Conservation (phyloP, 1,139 yeast species). For the Pneumocystis jirovecii region DNA sequence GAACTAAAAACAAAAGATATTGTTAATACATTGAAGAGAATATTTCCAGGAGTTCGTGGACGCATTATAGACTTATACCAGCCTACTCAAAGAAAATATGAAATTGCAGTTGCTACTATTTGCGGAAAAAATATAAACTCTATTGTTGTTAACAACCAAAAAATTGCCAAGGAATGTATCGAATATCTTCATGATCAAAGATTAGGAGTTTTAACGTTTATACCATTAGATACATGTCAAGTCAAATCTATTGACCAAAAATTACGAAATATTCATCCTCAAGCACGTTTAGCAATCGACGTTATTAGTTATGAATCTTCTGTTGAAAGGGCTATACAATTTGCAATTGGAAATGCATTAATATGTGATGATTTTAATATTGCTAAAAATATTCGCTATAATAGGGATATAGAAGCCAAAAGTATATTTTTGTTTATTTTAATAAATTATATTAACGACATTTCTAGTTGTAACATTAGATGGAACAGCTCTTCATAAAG, state of each 20-base stretch:
- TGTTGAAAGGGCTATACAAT: constrained; percentile 64
- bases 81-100: constrained; percentile 64
- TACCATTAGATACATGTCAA: constrained; percentile 75
- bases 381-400: constrained; percentile 68
- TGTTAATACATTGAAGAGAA: constrained; percentile 47
- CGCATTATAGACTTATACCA: constrained; percentile 63
- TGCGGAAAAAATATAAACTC: constrained; percentile 72
- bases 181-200: constrained; percentile 73
- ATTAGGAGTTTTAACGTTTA: constrained; percentile 70
- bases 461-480: constrained; percentile 51
- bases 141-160: constrained; percentile 60
- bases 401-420: constrained; percentile 42
- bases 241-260: constrained; percentile 40
- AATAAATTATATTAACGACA: background rate
- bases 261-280: constrained; percentile 41
- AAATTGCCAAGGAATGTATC: constrained; percentile 72
- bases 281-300: constrained; percentile 49
- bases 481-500: constrained; percentile 71
- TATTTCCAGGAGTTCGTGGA: constrained; percentile 74
- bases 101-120: constrained; percentile 61
- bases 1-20: constrained; percentile 61
- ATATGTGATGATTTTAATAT: constrained; percentile 57
- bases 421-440: constrained; percentile 2
- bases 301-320: constrained; percentile 54
- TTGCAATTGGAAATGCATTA: constrained; percentile 65